Conservation (phyloP, 108 stramenopile species). For the Craspedostauros australis region DNA sequence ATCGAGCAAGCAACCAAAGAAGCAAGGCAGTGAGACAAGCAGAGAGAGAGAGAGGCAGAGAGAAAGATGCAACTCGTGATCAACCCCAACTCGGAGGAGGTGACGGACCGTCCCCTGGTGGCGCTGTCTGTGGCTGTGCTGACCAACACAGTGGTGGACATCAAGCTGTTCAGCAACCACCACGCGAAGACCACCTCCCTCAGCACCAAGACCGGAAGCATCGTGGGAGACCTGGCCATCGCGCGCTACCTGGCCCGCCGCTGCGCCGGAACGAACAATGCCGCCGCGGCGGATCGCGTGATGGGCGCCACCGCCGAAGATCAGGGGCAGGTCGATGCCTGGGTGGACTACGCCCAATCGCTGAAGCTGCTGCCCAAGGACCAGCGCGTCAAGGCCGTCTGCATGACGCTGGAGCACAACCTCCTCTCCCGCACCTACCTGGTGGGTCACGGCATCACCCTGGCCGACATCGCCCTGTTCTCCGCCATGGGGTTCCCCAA, state of each 20-base stretch:
- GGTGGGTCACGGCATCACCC: constrained; percentile 58
- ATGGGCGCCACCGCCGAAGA: constrained; percentile 6
- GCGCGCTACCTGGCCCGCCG: constrained; percentile 65
- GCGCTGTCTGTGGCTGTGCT: constrained; percentile 62
- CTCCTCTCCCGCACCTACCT: constrained; percentile 55
- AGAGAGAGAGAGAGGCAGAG: background rate
- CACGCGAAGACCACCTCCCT: constrained; percentile 35
- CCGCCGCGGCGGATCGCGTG: constrained; percentile 7
- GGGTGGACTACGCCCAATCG: constrained; percentile 84
- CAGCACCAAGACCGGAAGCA: constrained; percentile 35
- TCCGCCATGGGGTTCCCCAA: constrained; percentile 66
- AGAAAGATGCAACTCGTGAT: constrained; percentile 25
- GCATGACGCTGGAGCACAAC: constrained; percentile 65
- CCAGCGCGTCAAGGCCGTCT: constrained; percentile 45
- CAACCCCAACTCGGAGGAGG: constrained; percentile 60
- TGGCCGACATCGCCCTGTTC: constrained; percentile 91
- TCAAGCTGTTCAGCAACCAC: constrained; percentile 59
- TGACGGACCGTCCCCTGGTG: constrained; percentile 69
- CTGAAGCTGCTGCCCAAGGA: constrained; percentile 43
- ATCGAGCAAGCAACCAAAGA: background rate
- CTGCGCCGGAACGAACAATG: constrained; percentile 2
- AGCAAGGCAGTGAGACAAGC: background rate
- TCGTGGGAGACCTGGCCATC: constrained; percentile 72
- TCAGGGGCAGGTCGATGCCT: constrained; percentile 54
- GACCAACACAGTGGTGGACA: constrained; percentile 58